A percentile compares a stretch with the other conserved stretches of the same genome.
Evolutionary conservation across 2,329 filamentous ascomycete species (phyloP).

Genomic region (Fusarium bactridioides): DNA sequence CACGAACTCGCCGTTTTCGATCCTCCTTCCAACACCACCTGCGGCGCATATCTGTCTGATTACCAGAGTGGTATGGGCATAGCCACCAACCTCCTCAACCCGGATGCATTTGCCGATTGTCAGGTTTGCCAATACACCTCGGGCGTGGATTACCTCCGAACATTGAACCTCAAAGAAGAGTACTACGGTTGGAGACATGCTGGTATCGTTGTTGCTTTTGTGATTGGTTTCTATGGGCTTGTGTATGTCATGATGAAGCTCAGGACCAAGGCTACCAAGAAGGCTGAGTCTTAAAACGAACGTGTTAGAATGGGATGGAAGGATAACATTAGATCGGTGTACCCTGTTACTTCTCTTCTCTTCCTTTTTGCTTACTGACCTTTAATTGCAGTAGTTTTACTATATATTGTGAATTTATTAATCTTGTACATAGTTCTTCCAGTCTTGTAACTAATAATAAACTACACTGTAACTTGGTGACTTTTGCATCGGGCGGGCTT

Average conservation of each 20-base stretch:
- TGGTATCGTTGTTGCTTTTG: conserved; percentile 65
- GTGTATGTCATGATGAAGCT: conserved; percentile 58
- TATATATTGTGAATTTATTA: too few species aligned
- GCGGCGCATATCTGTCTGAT: conserved; percentile 61
- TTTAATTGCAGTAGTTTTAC: neutral
- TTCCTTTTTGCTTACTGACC: neutral
- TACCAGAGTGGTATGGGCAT: conserved; percentile 53
- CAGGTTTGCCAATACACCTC: conserved; percentile 66
- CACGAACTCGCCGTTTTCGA: conserved; percentile 62
- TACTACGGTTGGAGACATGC: conserved; percentile 73
- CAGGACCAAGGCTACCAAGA: conserved; percentile 57
- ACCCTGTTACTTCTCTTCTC: neutral
- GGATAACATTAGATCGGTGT: neutral
- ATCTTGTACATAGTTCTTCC: too few species aligned
- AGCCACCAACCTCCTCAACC: conserved; percentile 64
- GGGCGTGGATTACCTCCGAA: conserved; percentile 66
- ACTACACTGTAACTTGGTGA: too few species aligned
- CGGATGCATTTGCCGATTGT: conserved; percentile 62
- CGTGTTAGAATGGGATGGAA: neutral
- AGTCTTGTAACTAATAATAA: too few species aligned
- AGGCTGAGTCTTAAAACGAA: conserved; percentile 45
- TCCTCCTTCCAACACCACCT: conserved; percentile 61
- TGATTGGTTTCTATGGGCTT: conserved; percentile 59
- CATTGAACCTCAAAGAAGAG: conserved; percentile 66
- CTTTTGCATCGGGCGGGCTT: too few species aligned